phyloP scores from a whole-genome alignment of 768 basidiomycete species.

The Boletus coccyginus region DNA sequence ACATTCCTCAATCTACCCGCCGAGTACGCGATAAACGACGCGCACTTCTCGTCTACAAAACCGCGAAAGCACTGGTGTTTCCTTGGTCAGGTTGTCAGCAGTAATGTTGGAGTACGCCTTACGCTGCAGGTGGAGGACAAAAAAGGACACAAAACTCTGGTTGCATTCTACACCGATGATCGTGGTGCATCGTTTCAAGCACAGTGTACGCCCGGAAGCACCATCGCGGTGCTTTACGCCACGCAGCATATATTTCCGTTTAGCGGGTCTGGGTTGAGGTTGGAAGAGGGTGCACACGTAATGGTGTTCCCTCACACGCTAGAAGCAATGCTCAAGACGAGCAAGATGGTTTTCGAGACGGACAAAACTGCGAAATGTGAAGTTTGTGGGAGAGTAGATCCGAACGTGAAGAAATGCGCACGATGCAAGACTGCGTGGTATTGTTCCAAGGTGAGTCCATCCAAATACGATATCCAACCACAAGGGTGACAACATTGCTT shows the following conservation, averaged over 20 bases:
- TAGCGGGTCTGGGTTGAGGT: constrained; percentile 26
- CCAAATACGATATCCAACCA: background rate
- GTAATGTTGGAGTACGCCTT: constrained; percentile 26
- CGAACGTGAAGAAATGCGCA: constrained; percentile 23
- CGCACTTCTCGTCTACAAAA: constrained; percentile 22
- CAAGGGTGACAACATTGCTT: constrained; percentile 1
- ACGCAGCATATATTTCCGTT: constrained; percentile 30
- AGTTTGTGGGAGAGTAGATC: constrained; percentile 18
- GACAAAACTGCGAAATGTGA: constrained; percentile 22
- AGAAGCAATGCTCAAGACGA: constrained; percentile 26
- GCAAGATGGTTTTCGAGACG: constrained; percentile 20
- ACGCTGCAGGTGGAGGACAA: constrained; percentile 29
- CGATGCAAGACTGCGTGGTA: constrained; percentile 29
- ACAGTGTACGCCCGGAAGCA: constrained; percentile 25
- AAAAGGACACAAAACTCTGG: constrained; percentile 21
- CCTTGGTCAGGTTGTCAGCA: constrained; percentile 26
- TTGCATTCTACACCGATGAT: constrained; percentile 33
- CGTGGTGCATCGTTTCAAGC: constrained; percentile 23
- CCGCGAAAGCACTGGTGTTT: constrained; percentile 33
- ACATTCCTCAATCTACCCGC: constrained; percentile 20
- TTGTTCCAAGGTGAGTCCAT: constrained; percentile 27
- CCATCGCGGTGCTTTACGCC: constrained; percentile 32
- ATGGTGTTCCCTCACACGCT: constrained; percentile 28
- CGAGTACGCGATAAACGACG: constrained; percentile 19
- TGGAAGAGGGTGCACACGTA: constrained; percentile 24